phyloP scores from a whole-genome alignment of 495 filamentous ascomycete species.

The Tuber umbilicatum region DNA sequence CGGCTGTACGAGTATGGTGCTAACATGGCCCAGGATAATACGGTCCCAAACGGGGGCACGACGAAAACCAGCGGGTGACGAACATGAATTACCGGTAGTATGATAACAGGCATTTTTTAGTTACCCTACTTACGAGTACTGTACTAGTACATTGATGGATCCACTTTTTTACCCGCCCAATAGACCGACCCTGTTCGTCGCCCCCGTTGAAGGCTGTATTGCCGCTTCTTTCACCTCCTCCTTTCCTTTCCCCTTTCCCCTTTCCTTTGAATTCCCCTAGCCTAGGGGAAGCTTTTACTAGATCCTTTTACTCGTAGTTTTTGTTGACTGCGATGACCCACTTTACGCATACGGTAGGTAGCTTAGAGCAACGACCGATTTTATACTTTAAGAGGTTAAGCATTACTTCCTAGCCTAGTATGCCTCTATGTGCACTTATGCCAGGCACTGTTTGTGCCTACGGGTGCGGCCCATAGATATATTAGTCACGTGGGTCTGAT shows the following conservation, averaged over 20 bases:
- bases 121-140: too few species aligned
- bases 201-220: too few species aligned
- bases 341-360: background rate
- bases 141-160: too few species aligned
- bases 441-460: background rate
- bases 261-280: background rate
- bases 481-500: background rate
- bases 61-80: too few species aligned
- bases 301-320: background rate
- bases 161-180: too few species aligned
- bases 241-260: background rate
- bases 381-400: background rate
- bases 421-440: background rate
- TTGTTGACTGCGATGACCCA: background rate
- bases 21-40: background rate
- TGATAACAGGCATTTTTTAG: too few species aligned
- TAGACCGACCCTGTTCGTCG: too few species aligned
- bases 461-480: too few species aligned
- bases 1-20: background rate
- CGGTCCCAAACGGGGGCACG: too few species aligned
- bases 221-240: background rate
- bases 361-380: background rate
- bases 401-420: background rate
- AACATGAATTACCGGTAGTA: too few species aligned
- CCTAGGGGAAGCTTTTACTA: background rate